phyloP scores from a whole-genome alignment of 345 rosid species.

The Anastatica hierochuntica region DNA sequence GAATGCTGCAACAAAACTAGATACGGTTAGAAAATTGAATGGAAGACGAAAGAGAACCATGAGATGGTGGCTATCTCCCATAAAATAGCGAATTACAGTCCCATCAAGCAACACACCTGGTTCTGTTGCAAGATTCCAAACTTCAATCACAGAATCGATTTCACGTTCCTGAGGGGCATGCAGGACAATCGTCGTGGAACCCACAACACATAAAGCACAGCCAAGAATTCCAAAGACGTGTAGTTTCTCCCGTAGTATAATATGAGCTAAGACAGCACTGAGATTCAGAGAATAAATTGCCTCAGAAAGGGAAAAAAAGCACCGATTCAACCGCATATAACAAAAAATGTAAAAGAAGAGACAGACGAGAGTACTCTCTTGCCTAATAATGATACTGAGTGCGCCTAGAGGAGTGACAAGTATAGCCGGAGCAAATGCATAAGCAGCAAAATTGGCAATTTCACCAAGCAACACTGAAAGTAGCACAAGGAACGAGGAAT shows the following conservation, averaged over 20 bases:
- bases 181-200: slow-evolving; percentile 84
- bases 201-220: slow-evolving; percentile 89
- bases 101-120: slow-evolving; percentile 48
- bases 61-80: neutral
- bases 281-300: slow-evolving; percentile 11
- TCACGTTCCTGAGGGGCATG: slow-evolving; percentile 97
- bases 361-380: neutral
- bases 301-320: neutral
- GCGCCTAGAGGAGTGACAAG: slow-evolving; percentile 98
- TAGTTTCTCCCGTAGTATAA: slow-evolving; percentile 70
- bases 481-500: neutral
- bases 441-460: slow-evolving; percentile 93
- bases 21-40: slow-evolving; percentile 9
- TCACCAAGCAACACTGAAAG: slow-evolving; percentile 86
- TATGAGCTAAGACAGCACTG: slow-evolving; percentile 93
- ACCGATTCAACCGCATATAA: neutral
- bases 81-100: neutral
- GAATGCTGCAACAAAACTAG: slow-evolving; percentile 55
- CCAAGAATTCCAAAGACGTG: slow-evolving; percentile 93
- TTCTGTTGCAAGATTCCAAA: slow-evolving; percentile 98
- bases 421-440: slow-evolving; percentile 97
- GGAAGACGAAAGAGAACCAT: neutral
- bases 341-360: neutral
- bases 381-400: slow-evolving; percentile 89
- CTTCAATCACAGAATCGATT: slow-evolving; percentile 77